phyloP scores from a whole-genome alignment of 2,329 filamentous ascomycete species.

The Scopulariopsis brevicaulis region DNA sequence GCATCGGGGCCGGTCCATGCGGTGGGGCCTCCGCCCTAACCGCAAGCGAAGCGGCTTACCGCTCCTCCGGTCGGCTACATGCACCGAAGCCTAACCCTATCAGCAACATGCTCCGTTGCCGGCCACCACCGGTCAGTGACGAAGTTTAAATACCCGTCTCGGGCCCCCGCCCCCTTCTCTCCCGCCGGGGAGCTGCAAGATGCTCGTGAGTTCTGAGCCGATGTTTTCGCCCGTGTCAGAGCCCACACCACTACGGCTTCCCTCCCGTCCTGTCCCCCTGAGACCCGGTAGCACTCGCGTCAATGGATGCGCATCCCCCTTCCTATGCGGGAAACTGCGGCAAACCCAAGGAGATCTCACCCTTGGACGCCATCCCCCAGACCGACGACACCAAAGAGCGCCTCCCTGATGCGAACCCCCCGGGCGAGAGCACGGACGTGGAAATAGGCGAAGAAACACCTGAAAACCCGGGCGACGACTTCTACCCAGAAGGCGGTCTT shows the following conservation, averaged over 20 bases:
- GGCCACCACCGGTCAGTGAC: background rate
- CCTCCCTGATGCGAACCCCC: background rate
- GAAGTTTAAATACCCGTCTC: background rate
- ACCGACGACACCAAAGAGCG: background rate
- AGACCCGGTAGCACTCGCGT: background rate
- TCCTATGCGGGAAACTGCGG: background rate
- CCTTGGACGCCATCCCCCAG: background rate
- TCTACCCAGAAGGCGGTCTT: conserved; percentile 30
- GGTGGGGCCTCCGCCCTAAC: no score
- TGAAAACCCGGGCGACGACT: background rate
- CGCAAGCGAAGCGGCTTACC: no score
- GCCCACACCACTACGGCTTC: background rate
- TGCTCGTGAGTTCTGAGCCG: background rate
- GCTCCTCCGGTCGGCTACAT: background rate
- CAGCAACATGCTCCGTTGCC: background rate
- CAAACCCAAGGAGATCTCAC: background rate
- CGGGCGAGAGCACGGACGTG: background rate
- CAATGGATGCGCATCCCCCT: background rate
- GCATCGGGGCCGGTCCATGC: no score
- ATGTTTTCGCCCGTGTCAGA: background rate
- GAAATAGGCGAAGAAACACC: background rate
- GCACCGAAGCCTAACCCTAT: background rate
- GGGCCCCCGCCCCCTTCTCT: background rate
- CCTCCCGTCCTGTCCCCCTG: background rate
- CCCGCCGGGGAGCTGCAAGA: background rate